Percentiles rank a stretch among this genome's conserved stretches.
Conservation (phyloP, 805 yeast species). For the Maudiozyma saulgeensis region DNA sequence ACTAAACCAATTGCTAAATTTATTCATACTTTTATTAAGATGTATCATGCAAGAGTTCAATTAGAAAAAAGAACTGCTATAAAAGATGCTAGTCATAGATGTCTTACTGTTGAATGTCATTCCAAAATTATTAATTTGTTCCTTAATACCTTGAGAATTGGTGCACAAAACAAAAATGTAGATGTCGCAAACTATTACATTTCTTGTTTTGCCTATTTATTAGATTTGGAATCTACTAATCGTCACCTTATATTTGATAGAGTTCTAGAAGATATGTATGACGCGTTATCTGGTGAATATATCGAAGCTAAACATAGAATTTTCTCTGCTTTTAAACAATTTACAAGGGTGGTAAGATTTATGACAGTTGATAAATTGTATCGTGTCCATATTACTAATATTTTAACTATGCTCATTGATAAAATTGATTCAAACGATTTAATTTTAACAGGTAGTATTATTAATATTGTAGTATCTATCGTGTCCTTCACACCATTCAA, state of each 20-base stretch:
- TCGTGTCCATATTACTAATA: constrained; percentile 69
- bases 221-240: constrained; percentile 47
- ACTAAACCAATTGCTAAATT: constrained; percentile 57
- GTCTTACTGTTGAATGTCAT: constrained; percentile 29
- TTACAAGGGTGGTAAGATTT: constrained; percentile 55
- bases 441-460: constrained; percentile 55
- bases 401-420: constrained; percentile 58
- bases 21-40: constrained; percentile 47
- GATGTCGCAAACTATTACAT: constrained; percentile 49
- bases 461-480: constrained; percentile 59
- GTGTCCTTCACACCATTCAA: constrained; percentile 65
- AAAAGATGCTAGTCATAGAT: background rate
- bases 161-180: constrained; percentile 68
- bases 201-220: constrained; percentile 50
- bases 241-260: constrained; percentile 38
- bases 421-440: constrained; percentile 88
- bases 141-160: constrained; percentile 45
- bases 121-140: constrained; percentile 34
- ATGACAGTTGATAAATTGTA: constrained; percentile 55
- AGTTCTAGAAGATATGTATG: constrained; percentile 64
- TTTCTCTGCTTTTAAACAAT: constrained; percentile 56
- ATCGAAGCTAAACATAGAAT: constrained; percentile 75
- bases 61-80: constrained; percentile 32
- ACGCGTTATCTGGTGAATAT: constrained; percentile 51
- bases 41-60: constrained; percentile 46